Conservation (phyloP, 352 stramenopile species). For the Phytopythium helicoides region DNA sequence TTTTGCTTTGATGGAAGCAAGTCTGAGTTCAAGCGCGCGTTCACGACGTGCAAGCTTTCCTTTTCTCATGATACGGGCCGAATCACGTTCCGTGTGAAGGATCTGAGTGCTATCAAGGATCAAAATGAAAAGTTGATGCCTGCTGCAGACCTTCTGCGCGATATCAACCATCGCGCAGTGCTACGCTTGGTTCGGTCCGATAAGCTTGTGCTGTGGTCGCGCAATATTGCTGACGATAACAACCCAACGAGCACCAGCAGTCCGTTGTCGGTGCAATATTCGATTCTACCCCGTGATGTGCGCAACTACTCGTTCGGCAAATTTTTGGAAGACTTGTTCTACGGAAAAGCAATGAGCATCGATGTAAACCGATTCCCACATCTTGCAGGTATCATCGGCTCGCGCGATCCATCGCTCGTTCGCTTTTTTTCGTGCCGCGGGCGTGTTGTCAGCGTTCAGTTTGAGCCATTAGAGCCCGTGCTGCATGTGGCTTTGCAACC, state of each 20-base stretch:
- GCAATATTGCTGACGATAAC: constrained; percentile 24
- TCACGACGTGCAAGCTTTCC: constrained; percentile 74
- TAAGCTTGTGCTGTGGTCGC: constrained; percentile 68
- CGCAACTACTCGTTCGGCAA: constrained; percentile 89
- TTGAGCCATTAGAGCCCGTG: constrained; percentile 77
- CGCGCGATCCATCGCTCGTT: constrained; percentile 64
- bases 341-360: constrained; percentile 73
- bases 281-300: constrained; percentile 55
- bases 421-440: constrained; percentile 77
- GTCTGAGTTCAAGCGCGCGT: constrained; percentile 75
- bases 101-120: constrained; percentile 70
- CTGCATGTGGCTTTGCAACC: constrained; percentile 82
- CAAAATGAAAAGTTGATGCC: constrained; percentile 45
- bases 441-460: constrained; percentile 73
- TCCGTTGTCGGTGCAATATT: constrained; percentile 52
- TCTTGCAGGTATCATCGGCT: constrained; percentile 45
- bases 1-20: constrained; percentile 77
- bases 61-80: constrained; percentile 82
- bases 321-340: constrained; percentile 84
- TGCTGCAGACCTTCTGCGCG: constrained; percentile 51
- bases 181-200: constrained; percentile 59
- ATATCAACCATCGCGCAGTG: constrained; percentile 60
- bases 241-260: constrained; percentile 17
- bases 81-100: constrained; percentile 68
- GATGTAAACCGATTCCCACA: constrained; percentile 71